Evolutionary conservation across 805 yeast genomes (phyloP).

Genomic region (Lipomyces yamadae): DNA sequence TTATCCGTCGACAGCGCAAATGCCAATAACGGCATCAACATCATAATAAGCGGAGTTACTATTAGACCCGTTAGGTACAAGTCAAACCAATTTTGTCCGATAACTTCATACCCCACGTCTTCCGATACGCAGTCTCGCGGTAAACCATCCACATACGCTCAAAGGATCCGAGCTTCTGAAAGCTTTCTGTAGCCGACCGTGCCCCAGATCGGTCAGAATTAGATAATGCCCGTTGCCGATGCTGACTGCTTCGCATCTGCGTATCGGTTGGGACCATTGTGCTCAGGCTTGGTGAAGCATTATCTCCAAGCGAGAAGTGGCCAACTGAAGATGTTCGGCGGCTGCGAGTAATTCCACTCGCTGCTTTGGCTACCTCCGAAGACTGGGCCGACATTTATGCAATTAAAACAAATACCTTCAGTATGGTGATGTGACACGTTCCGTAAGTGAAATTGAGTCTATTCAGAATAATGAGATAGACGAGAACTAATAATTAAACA

Average conservation of each 20-base stretch:
- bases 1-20: slow-evolving; percentile 18
- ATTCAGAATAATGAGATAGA: neutral
- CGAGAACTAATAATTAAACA: neutral
- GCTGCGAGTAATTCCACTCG: neutral
- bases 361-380: neutral
- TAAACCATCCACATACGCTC: slow-evolving; percentile 58
- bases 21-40: slow-evolving; percentile 18
- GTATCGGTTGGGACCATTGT: slow-evolving; percentile 62
- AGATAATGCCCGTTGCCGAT: slow-evolving; percentile 46
- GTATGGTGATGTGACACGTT: neutral
- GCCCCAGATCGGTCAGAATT: neutral
- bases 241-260: slow-evolving; percentile 49
- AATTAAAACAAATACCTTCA: neutral
- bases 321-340: slow-evolving; percentile 76
- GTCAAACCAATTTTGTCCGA: neutral
- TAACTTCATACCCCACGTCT: slow-evolving; percentile 59
- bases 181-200: slow-evolving; percentile 5
- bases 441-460: neutral
- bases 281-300: slow-evolving; percentile 65
- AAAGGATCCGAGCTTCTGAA: neutral
- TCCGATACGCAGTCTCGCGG: slow-evolving; percentile 60
- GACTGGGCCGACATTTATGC: neutral
- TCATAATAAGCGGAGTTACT: slow-evolving; percentile 30
- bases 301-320: slow-evolving; percentile 74
- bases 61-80: neutral